Evolutionary conservation across 202 grass and related monocot species (phyloP).

Genomic region (Digitaria exilis): DNA sequence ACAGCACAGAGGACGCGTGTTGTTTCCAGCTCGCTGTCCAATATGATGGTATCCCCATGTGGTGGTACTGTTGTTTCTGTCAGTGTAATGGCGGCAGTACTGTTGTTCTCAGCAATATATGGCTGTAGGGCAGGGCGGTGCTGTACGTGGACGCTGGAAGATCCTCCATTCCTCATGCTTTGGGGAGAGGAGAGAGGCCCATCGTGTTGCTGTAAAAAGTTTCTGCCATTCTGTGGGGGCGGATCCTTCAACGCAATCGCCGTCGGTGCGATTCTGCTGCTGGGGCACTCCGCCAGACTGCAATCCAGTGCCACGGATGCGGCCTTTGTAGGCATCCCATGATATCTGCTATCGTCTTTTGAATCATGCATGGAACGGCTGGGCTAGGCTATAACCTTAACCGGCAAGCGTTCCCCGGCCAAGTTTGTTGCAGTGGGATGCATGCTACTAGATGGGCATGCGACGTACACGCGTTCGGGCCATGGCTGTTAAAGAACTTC

Average conservation of each 20-base stretch:
- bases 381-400: not conserved
- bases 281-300: not conserved
- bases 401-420: not conserved
- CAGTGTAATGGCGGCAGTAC: not conserved
- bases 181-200: too few species aligned
- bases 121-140: not conserved
- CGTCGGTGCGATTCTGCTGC: not conserved
- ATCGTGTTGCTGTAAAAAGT: not conserved
- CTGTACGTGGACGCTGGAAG: slow-evolving; percentile 3
- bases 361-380: too few species aligned
- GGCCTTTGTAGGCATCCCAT: not conserved
- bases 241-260: not conserved
- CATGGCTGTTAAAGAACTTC: not conserved
- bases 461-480: not conserved
- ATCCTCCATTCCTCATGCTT: slow-evolving; percentile 6
- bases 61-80: not conserved
- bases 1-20: not conserved
- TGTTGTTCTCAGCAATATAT: not conserved
- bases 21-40: not conserved
- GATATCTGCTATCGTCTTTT: not conserved
- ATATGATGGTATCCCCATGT: not conserved
- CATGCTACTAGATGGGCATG: not conserved
- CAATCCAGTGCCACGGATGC: not conserved
- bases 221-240: slow-evolving; percentile 4
- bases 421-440: not conserved